Evolutionary conservation across 257 asterid genomes (phyloP), one percentile per base, ranked within the genome.

Genomic region (Solanum raphanifolium): DNA sequence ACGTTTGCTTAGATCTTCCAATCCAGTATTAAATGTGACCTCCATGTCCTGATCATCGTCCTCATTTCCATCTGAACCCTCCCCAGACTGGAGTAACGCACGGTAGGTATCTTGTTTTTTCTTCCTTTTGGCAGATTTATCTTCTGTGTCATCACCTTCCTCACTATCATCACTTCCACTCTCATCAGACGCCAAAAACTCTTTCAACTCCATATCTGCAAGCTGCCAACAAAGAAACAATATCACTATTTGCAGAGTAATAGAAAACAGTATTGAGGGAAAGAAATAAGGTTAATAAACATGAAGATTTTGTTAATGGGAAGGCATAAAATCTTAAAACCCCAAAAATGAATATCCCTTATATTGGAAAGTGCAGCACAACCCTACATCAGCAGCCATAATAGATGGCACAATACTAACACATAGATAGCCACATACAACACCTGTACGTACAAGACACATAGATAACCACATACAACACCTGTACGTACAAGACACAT

Each of bases 1-100:
- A 36, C 96, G 95, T 85, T 94, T 96, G 92, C 98, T 97, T 89
- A 96, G 85, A 89, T 97, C 98, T 88, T 97, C 99, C 87, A 97
- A 90, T 46, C 97, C 98, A 36, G 98, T 90, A 83, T 90, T 95
- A 87, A 96, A 95, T 6, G 99, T 97, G 83, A 96, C 83, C 93
- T 96, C 98, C 99, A 97, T 95, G 88, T 96, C 98, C 90, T 89
- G 93, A 83, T 89, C 93, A 86, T 91, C 90, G 13, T 91, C 95
- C 83, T 94, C 94, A 52, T 93, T 93, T 69, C 89, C 96, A 87
- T 92, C 98, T 2, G 94, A 93, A 74, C 92, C 97, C 72, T 93
- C 92, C 87, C 93, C 98, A 68, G 96, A 90, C 88, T 91, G 93
- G 87, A 96, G 41, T 32, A 97, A 89, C 23, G 98, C 93, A 23